Evolutionary conservation across 805 yeast genomes (phyloP), one percentile per base, ranked within the genome.

Genomic region (Martiniozyma abietophila): DNA sequence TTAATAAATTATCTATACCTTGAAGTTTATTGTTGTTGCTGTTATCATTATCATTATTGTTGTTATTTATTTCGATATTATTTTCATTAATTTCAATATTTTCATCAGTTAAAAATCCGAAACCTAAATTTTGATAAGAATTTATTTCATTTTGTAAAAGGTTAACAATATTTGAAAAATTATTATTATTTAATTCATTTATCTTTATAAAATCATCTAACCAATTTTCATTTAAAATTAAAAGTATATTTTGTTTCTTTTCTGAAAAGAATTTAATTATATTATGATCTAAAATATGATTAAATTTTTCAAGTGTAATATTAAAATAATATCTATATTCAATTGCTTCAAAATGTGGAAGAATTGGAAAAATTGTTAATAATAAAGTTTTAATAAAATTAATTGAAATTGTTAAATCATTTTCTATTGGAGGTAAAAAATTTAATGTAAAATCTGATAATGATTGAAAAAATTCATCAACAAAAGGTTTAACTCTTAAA

Each of bases 401-500:
- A 30, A 85, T 61, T 2, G 84, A 67, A 31, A 63, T 63, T 18
- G 67, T 52, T 12, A 71, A 57, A 46, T 72, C 72, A 17, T 61
- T 41, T 48, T 78, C 84, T 33, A 71, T 65, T 3, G 89, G 89
- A 15, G 92, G 86, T 40, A 84, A 59, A 46, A 77, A 79, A 46
- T 71, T 73, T 38, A 79, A 61, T 5, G 82, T 76, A 51, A 78
- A 83, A 54, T 84, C 95, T 12, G 81, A 72, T 35, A 85, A 60
- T 16, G 83, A 74, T 41, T 67, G 64, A 40, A 81, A 67, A 45
- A 84, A 82, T 45, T 80, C 92, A 39, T 71, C 70, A 41, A 82
- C 67, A 38, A 63, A 57, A 6, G 80, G 71, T 48, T 80, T 75
- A 24, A 85, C 81, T 37, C 95, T 65, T 38, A 80, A 57, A 52